Conservation (phyloP, 2,329 filamentous ascomycete genomes). For the Fusarium sp. region DNA sequence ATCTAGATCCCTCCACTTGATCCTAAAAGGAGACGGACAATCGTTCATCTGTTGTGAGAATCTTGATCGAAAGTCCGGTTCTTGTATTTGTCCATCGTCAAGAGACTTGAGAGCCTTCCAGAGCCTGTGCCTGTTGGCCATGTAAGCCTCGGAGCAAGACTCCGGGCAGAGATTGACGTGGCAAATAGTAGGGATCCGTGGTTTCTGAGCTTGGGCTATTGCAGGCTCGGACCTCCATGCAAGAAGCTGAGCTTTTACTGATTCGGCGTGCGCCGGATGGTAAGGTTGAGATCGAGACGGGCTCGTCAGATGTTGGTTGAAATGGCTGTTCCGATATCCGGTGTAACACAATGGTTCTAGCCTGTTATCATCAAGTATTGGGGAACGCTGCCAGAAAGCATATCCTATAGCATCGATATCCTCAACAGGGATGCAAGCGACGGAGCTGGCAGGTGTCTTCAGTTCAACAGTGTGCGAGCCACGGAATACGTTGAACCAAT, state of each 20-base stretch:
- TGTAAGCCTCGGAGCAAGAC: background rate
- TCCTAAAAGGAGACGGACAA: background rate
- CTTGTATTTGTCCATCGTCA: rapidly evolving
- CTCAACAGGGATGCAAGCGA: background rate
- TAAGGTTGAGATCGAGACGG: background rate
- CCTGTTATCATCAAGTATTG: background rate
- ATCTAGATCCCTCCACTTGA: background rate
- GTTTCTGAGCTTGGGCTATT: background rate
- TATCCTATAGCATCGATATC: background rate
- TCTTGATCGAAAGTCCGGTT: background rate
- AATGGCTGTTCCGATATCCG: background rate
- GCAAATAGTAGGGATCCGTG: background rate
- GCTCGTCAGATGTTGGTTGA: background rate
- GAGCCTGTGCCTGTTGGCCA: background rate
- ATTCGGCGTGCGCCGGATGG: background rate
- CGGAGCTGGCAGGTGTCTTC: background rate
- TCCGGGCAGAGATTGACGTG: background rate
- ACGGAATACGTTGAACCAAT: background rate
- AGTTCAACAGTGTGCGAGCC: background rate
- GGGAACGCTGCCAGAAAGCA: background rate
- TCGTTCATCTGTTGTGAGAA: background rate
- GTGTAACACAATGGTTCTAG: background rate
- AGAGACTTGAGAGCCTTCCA: background rate
- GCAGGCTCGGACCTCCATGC: background rate
- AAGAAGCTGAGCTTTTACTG: background rate